Evolutionary conservation across 495 filamentous ascomycete genomes (phyloP).

Genomic region (Neurospora sp.): DNA sequence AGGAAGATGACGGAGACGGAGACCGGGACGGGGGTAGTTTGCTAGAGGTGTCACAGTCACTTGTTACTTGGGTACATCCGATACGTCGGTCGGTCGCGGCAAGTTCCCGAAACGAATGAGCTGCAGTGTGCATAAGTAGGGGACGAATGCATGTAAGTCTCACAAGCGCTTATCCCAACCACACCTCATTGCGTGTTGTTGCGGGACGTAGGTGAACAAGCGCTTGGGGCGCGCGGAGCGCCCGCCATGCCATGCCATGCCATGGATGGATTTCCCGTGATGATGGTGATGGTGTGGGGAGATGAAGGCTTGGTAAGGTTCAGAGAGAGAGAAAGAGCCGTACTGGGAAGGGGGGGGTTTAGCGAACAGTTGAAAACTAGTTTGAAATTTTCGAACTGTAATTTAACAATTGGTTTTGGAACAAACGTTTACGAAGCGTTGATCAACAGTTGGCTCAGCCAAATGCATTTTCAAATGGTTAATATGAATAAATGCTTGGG

Average conservation of each 20-base stretch:
- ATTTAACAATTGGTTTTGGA: too few species aligned
- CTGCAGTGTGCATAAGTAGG: not conserved
- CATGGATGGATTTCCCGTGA: not conserved
- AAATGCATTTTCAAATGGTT: too few species aligned
- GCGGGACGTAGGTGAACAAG: not conserved
- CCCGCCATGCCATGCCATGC: not conserved
- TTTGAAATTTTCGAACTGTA: too few species aligned
- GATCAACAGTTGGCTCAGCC: too few species aligned
- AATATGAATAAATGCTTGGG: too few species aligned
- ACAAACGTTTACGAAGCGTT: too few species aligned
- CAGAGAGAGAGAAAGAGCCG: not conserved
- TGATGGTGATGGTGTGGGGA: not conserved
- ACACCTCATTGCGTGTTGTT: not conserved
- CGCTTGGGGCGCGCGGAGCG: not conserved
- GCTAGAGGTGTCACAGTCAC: not conserved
- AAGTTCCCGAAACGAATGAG: not conserved
- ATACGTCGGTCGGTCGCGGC: not conserved
- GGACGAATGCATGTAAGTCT: not conserved
- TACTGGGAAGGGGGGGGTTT: not conserved
- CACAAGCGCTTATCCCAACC: not conserved
- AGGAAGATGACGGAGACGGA: not conserved
- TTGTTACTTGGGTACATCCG: not conserved
- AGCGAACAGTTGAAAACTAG: too few species aligned
- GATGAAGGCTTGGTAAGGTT: not conserved
- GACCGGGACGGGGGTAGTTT: not conserved